phyloP scores from a whole-genome alignment of 768 basidiomycete species.

The Termitomyces sp. region DNA sequence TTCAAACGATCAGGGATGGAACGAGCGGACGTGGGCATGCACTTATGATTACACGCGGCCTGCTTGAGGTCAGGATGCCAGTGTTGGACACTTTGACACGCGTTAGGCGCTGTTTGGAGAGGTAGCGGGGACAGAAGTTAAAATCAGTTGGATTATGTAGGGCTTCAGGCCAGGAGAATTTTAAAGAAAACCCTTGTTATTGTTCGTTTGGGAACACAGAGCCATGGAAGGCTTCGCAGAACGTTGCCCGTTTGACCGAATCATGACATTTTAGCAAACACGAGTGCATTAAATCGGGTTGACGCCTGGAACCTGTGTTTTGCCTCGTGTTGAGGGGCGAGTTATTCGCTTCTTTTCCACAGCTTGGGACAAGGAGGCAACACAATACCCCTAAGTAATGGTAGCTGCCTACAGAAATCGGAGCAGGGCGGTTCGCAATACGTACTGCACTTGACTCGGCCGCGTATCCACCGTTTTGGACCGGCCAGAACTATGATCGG shows the following conservation, averaged over 20 bases:
- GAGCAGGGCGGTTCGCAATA: slow-evolving; percentile 10
- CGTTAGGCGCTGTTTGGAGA: slow-evolving; percentile 21
- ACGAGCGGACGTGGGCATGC: slow-evolving; percentile 41
- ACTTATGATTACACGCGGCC: slow-evolving; percentile 40
- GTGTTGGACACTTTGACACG: slow-evolving; percentile 16
- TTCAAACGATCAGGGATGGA: slow-evolving; percentile 35
- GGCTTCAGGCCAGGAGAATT: slow-evolving; percentile 16
- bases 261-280: slow-evolving; percentile 21
- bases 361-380: slow-evolving; percentile 6
- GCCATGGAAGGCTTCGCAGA: slow-evolving; percentile 24
- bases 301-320: slow-evolving; percentile 27
- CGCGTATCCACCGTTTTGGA: slow-evolving; percentile 13
- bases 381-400: slow-evolving; percentile 7
- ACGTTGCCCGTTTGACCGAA: slow-evolving; percentile 20
- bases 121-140: slow-evolving; percentile 15
- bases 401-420: slow-evolving; percentile 5
- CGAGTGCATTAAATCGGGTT: slow-evolving; percentile 27
- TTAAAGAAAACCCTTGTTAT: slow-evolving; percentile 34
- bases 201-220: slow-evolving; percentile 26
- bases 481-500: slow-evolving; percentile 17
- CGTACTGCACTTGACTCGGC: slow-evolving; percentile 15
- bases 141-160: slow-evolving; percentile 17
- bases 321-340: slow-evolving; percentile 31
- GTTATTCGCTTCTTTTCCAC: slow-evolving; percentile 15
- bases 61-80: slow-evolving; percentile 30